phyloP scores from a whole-genome alignment of 306 rosid species.

The Prunus persica region Prunus_persica_NCBIv2 NC_034012.1:10509501-10510000 shows the following conservation, averaged over 20 bases:
- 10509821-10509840: constrained; percentile 60
- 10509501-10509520: background rate
- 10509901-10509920: constrained; percentile 58
- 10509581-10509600: too few species aligned
- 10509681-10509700: background rate
- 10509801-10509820: constrained; percentile 98
- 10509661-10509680: background rate
- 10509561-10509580: background rate
- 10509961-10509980: constrained; percentile 37
- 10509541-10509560: background rate
- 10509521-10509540: background rate
- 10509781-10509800: constrained; percentile 65
- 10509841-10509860: constrained; percentile 74
- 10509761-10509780: background rate
- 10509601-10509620: too few species aligned
- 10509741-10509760: background rate
- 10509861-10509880: constrained; percentile 92
- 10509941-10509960: constrained; percentile 32
- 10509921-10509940: constrained; percentile 71
- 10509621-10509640: background rate
- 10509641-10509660: background rate
- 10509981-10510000: constrained; percentile 43
- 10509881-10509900: constrained; percentile 74
- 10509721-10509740: background rate
- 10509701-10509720: background rate